Evolutionary conservation across 1,139 yeast genomes (phyloP).

Genomic region (Kodamaea anthophila): DNA sequence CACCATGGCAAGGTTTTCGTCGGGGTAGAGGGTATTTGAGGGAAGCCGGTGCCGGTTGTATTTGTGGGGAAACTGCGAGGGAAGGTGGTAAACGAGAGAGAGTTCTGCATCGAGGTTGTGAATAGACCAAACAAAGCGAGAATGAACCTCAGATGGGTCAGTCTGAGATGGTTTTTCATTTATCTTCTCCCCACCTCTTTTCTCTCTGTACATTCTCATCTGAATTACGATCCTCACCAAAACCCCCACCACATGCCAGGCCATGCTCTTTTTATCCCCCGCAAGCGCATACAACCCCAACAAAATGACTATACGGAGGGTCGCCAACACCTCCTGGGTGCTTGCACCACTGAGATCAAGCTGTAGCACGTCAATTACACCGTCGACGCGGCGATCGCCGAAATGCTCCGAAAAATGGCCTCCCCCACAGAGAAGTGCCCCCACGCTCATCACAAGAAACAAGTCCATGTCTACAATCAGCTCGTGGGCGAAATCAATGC

Average conservation of each 20-base stretch:
- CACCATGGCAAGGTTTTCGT: conserved; percentile 18
- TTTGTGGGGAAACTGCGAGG: conserved; percentile 29
- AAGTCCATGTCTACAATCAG: conserved; percentile 33
- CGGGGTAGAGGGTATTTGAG: conserved; percentile 9
- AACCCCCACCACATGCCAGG: conserved; percentile 34
- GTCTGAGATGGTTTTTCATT: too few relatives aligned
- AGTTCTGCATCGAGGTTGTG: conserved; percentile 37
- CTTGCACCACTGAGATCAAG: conserved; percentile 19
- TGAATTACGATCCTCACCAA: conserved; percentile 25
- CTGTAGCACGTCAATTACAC: conserved; percentile 31
- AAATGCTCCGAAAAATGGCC: conserved; percentile 23
- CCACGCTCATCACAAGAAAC: conserved; percentile 35
- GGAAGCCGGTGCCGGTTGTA: conserved; percentile 13
- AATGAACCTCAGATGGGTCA: too few relatives aligned
- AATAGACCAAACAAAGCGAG: conserved; percentile 36
- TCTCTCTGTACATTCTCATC: conserved; percentile 19
- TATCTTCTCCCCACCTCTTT: conserved; percentile 12
- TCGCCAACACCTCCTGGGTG: conserved; percentile 16
- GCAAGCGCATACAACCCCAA: conserved; percentile 27
- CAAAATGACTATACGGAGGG: conserved; percentile 24
- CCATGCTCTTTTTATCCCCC: conserved; percentile 21
- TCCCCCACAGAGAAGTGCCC: conserved; percentile 32
- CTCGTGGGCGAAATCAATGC: conserved; percentile 29
- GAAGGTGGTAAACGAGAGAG: conserved; percentile 26
- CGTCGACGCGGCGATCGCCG: conserved; percentile 26